phyloP scores from a whole-genome alignment of 129 eudicot species.

The Pseudognaphalium luteoalbum region DNA sequence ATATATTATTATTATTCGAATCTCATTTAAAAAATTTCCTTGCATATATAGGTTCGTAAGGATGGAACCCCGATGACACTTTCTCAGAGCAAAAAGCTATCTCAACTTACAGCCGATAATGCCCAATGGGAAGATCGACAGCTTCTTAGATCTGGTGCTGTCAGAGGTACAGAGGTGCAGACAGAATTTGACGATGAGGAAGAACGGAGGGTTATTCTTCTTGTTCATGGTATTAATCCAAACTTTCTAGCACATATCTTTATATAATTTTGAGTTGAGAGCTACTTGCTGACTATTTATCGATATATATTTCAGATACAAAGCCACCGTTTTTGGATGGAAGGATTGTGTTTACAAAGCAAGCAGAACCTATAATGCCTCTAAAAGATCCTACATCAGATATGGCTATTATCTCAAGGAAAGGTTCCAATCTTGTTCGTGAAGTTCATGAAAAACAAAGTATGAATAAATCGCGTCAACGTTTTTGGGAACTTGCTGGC shows the following conservation, averaged over 20 bases:
- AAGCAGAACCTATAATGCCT: constrained; percentile 77
- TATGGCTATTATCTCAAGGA: constrained; percentile 75
- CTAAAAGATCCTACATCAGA: constrained; percentile 74
- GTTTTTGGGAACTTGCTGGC: constrained; percentile 85
- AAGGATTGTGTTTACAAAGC: constrained; percentile 69
- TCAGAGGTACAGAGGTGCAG: constrained; percentile 71
- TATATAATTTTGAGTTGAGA: neutral
- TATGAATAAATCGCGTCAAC: constrained; percentile 67
- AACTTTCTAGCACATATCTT: neutral
- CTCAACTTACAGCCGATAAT: constrained; percentile 72
- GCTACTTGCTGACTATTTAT: neutral
- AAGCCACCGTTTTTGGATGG: constrained; percentile 81
- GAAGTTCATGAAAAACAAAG: constrained; percentile 75
- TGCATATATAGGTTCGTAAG: constrained; percentile 48
- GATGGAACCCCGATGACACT: constrained; percentile 74
- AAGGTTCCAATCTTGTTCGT: constrained; percentile 65
- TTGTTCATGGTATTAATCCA: constrained; percentile 54
- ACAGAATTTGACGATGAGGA: constrained; percentile 76
- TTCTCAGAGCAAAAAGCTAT: constrained; percentile 68
- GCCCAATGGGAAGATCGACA: constrained; percentile 84
- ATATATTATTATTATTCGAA: too few species aligned
- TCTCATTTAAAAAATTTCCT: neutral
- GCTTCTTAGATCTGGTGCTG: constrained; percentile 75
- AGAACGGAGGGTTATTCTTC: constrained; percentile 63
- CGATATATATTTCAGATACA: constrained; percentile 44